phyloP scores from a whole-genome alignment of 2,329 filamentous ascomycete genomes.

The Talaromyces funiculosus region DNA sequence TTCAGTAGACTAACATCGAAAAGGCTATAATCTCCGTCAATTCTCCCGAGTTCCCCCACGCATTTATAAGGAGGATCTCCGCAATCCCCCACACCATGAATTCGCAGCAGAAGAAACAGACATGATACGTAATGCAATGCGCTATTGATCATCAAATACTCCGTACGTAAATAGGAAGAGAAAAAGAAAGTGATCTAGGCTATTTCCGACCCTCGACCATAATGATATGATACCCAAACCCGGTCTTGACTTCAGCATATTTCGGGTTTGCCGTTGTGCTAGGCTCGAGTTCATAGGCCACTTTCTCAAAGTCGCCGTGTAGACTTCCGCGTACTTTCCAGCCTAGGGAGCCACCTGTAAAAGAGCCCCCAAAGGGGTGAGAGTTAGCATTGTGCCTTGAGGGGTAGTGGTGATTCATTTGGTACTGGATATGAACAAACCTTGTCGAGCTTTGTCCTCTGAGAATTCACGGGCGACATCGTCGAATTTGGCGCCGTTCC shows the following conservation, averaged over 20 bases:
- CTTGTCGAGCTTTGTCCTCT: conserved; percentile 60
- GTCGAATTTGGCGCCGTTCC: conserved; percentile 57
- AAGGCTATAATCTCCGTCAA: neutral
- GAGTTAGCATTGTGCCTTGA: neutral
- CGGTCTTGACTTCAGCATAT: conserved; percentile 57
- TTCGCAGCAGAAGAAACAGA: neutral
- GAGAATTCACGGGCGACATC: conserved; percentile 60
- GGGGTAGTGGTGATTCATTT: neutral
- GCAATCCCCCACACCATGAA: neutral
- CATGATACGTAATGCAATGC: neutral
- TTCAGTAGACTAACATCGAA: neutral
- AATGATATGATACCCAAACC: conserved; percentile 62
- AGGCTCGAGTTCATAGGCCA: conserved; percentile 56
- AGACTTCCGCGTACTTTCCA: conserved; percentile 58
- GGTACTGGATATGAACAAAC: conserved; percentile 22
- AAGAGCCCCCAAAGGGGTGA: neutral
- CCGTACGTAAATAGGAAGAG: neutral
- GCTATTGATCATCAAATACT: neutral
- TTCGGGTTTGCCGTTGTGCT: conserved; percentile 58
- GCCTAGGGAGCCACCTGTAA: conserved; percentile 53
- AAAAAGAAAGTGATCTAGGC: neutral
- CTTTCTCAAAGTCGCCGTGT: conserved; percentile 55
- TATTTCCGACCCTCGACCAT: conserved; percentile 62
- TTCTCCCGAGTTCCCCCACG: neutral
- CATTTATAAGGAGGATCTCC: neutral